phyloP scores from a whole-genome alignment of 192 early-diverging fungal species.

The Coemansia sp. region DNA sequence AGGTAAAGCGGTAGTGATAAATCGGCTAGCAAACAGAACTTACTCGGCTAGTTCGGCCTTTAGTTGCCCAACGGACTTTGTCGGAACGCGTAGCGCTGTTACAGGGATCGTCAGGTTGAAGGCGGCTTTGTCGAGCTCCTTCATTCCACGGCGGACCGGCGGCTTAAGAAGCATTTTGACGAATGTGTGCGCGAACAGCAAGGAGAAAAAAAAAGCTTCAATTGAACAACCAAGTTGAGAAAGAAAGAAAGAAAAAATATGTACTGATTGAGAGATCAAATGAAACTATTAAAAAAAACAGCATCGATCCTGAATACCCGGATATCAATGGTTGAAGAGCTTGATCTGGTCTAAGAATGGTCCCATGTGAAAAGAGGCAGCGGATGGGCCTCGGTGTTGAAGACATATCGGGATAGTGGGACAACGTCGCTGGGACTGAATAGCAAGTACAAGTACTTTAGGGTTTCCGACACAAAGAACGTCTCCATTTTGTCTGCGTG shows the following conservation, averaged over 20 bases:
- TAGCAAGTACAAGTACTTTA: conserved; percentile 91
- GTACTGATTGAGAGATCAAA: too few relatives aligned
- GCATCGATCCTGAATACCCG: too few relatives aligned
- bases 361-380: conserved; percentile 43
- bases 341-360: too few relatives aligned
- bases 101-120: conserved; percentile 63
- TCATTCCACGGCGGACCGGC: conserved; percentile 66
- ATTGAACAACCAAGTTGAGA: not conserved
- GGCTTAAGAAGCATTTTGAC: conserved; percentile 45
- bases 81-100: conserved; percentile 67
- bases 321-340: too few relatives aligned
- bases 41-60: conserved; percentile 37
- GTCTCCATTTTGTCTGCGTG: conserved; percentile 53
- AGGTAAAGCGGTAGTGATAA: not conserved
- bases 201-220: not conserved
- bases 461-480: conserved; percentile 90
- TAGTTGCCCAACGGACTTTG: conserved; percentile 55
- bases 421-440: conserved; percentile 63
- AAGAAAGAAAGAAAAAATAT: too few relatives aligned
- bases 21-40: not conserved
- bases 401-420: conserved; percentile 80
- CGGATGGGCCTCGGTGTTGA: conserved; percentile 95
- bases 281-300: too few relatives aligned
- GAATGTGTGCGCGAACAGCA: not conserved
- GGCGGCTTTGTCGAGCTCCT: conserved; percentile 62